Percentiles rank a stretch among this genome's conserved stretches.
These are phyloP conservation scores for Penicillium sp. DNA, from an alignment of 2,329 filamentous ascomycete genomes.

Conservation along the genomic window DNA sequence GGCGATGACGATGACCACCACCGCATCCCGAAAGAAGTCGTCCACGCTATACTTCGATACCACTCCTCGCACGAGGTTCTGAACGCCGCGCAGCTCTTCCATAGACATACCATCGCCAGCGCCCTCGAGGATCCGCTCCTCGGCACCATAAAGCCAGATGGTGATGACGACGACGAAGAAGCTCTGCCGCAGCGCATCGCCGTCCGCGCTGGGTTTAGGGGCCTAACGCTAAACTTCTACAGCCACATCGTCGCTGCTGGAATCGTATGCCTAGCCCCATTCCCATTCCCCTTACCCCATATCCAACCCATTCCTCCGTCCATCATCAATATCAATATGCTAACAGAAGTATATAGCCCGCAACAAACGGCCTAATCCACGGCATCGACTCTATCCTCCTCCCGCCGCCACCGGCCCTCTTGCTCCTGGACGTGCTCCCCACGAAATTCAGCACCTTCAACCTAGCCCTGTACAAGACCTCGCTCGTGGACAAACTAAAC, in stretches of 20 bases:
- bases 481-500: conserved; percentile 59
- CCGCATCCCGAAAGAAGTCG: conserved; percentile 71
- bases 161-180: conserved; percentile 21
- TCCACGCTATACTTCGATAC: conserved; percentile 74
- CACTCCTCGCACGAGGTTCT: conserved; percentile 74
- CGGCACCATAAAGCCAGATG: conserved; percentile 41
- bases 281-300: background rate
- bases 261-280: conserved; percentile 57
- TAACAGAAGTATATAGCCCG: conserved; percentile 54
- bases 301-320: background rate
- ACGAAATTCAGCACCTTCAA: conserved; percentile 77
- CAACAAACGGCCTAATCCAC: conserved; percentile 81
- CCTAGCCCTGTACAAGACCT: conserved; percentile 75
- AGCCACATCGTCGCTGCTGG: conserved; percentile 71
- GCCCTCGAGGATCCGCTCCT: conserved; percentile 63
- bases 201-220: conserved; percentile 65
- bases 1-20: conserved; percentile 6
- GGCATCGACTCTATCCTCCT: conserved; percentile 75
- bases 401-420: conserved; percentile 70
- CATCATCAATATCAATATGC: background rate
- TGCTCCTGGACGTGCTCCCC: conserved; percentile 70
- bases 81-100: conserved; percentile 68
- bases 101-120: conserved; percentile 76
- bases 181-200: conserved; percentile 72
- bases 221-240: conserved; percentile 77